Evolutionary conservation across 495 filamentous ascomycete genomes (phyloP).

Genomic region (Achaetomiella virescens): DNA sequence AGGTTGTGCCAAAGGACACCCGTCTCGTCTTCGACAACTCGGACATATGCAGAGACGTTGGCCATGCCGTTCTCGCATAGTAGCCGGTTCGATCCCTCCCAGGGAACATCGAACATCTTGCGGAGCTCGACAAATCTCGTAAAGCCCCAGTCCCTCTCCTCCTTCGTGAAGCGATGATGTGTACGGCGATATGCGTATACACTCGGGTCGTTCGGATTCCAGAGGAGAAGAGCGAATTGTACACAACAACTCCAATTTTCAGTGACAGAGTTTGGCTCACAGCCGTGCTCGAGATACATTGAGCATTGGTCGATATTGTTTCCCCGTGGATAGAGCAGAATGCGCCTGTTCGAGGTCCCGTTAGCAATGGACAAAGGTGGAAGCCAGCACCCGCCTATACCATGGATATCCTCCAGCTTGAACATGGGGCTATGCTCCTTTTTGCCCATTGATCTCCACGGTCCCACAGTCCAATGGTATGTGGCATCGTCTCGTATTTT

Average conservation of each 20-base stretch:
- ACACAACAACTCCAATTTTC: slow-evolving; percentile 95
- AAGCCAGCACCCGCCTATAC: slow-evolving; percentile 31
- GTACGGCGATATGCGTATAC: slow-evolving; percentile 62
- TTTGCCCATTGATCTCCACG: slow-evolving; percentile 66
- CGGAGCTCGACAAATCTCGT: slow-evolving; percentile 82
- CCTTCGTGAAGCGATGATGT: slow-evolving; percentile 87
- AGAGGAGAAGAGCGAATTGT: slow-evolving; percentile 88
- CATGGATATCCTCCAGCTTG: slow-evolving; percentile 83
- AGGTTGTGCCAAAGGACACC: slow-evolving; percentile 99
- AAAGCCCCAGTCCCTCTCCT: slow-evolving; percentile 98
- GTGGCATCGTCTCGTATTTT: too few species aligned
- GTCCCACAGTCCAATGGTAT: slow-evolving; percentile 85
- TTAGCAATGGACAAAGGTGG: too few species aligned
- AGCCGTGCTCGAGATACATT: slow-evolving; percentile 94
- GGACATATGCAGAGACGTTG: slow-evolving; percentile 86
- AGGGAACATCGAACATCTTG: slow-evolving; percentile 67
- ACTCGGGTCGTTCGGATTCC: slow-evolving; percentile 83
- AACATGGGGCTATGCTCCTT: slow-evolving; percentile 86
- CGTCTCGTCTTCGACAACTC: slow-evolving; percentile 92
- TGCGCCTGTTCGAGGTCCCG: too few species aligned
- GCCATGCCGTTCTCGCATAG: slow-evolving; percentile 82
- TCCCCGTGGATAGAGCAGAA: slow-evolving; percentile 90
- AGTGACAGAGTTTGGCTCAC: slow-evolving; percentile 54
- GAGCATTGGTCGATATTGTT: slow-evolving; percentile 90
- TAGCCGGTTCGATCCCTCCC: slow-evolving; percentile 56